A percentile compares a stretch with the other conserved stretches of the same genome.
phyloP scores from a whole-genome alignment of 495 filamentous ascomycete species.

The Chaetomium tenue region DNA sequence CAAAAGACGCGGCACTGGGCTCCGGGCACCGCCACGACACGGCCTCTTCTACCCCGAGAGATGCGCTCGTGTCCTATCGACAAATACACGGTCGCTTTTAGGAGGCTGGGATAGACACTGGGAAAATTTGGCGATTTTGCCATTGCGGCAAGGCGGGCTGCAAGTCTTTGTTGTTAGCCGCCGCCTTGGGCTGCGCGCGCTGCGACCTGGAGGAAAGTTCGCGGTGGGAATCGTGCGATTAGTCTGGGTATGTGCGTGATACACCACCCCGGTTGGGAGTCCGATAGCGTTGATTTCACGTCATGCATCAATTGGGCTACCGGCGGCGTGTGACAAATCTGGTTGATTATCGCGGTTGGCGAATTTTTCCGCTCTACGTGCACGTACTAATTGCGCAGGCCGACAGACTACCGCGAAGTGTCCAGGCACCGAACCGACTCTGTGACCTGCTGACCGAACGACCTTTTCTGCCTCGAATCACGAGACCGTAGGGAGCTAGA shows the following conservation, averaged over 20 bases:
- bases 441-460: not conserved
- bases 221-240: constrained; percentile 3
- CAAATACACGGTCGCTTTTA: constrained; percentile 31
- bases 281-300: not conserved
- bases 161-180: not conserved
- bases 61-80: constrained; percentile 34
- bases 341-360: not conserved
- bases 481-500: not conserved
- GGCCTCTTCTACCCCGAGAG: constrained; percentile 27
- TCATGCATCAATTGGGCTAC: constrained; percentile 9
- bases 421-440: not conserved
- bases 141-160: constrained; percentile 19
- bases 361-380: not conserved
- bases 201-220: constrained; percentile 1
- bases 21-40: constrained; percentile 16
- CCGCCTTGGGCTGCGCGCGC: constrained; percentile 3
- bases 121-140: constrained; percentile 16
- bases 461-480: not conserved
- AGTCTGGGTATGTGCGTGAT: constrained; percentile 15
- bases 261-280: not conserved
- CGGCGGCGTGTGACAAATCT: not conserved
- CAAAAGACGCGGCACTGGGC: not conserved
- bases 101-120: constrained; percentile 33
- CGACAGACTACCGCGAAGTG: not conserved
- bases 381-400: constrained; percentile 1